Conservation (phyloP, 306 rosid genomes). For the Rosa lucieae region DNA sequence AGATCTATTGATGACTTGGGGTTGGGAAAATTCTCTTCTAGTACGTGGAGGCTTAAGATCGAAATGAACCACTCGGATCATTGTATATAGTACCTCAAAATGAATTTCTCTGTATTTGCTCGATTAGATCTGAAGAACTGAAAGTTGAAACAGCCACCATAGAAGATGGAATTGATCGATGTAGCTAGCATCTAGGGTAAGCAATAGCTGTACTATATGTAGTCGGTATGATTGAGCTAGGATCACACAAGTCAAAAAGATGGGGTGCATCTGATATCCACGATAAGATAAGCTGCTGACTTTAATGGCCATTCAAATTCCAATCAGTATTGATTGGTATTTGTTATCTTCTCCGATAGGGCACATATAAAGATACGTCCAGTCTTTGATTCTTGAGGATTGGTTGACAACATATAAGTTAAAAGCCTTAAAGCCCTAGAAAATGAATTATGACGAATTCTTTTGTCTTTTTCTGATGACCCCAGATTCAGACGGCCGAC, state of each 20-base stretch:
- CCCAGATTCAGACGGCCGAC: background rate
- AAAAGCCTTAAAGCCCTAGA: background rate
- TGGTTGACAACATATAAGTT: background rate
- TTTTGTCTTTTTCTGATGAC: background rate
- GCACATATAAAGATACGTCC: background rate
- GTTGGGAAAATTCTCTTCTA: background rate
- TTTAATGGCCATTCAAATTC: background rate
- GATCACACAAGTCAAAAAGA: background rate
- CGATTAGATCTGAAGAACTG: background rate
- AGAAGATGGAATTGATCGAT: too few relatives aligned
- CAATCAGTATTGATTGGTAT: background rate
- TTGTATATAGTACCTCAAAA: too few relatives aligned
- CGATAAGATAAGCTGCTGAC: slow-evolving; percentile 8
- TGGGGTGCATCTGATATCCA: background rate
- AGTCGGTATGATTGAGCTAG: background rate
- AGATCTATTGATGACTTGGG: background rate
- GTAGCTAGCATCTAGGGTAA: background rate
- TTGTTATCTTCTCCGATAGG: background rate
- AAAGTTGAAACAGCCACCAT: background rate
- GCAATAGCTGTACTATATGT: background rate
- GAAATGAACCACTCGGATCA: background rate
- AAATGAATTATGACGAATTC: background rate
- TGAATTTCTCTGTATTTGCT: background rate
- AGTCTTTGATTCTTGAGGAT: background rate
- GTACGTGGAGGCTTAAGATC: background rate